Evolutionary conservation across 441 rosid species (phyloP), one percentile per base, ranked within the genome.

Genomic region (Pelargonium fulgidum): DNA sequence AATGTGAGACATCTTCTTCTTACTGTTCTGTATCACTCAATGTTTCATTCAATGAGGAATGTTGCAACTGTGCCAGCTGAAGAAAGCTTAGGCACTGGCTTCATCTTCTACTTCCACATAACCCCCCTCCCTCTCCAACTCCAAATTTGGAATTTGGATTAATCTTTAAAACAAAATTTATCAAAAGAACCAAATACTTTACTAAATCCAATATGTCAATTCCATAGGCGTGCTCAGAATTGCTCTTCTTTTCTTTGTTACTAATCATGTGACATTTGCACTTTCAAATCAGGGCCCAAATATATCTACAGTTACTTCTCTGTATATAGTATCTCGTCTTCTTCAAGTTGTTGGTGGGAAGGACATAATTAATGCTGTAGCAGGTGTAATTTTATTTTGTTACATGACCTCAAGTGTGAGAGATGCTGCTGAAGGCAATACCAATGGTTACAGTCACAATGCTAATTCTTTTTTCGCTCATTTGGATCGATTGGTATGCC

Each of bases 261-360:
- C 8, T 20, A 58, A 17, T 58, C 39, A 33, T 33, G 39, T 33
- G 39, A 33, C 7, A 3, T 33, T 33, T 33, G 6, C 7, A 33
- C 29, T 70, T 68, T 62, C 42, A 13, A 73, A 75, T 64, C 85
- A 87, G 95, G 95, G 76, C 63, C 78, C 73, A 69, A 76, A 75
- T 69, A 66, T 81, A 62, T 87, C 92, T 67, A 75, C 78, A 20
- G 72, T 81, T 64, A 83, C 86, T 65, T 85, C 92, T 81, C 70
- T 87, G 71, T 87, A 83, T 72, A 48, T 84, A 56, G 75, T 89
- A 74, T 79, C 86, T 77, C 85, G 74, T 59, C 76, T 85, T 78
- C 76, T 86, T 78, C 90, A 84, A 83, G 84, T 85, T 65, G 78
- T 87, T 75, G 90, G 89, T 44, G 90, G 87, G 75, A 81, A 74